Evolutionary conservation across 2,329 filamentous ascomycete genomes (phyloP).

Genomic region (Aspergillus viridinutans): DNA sequence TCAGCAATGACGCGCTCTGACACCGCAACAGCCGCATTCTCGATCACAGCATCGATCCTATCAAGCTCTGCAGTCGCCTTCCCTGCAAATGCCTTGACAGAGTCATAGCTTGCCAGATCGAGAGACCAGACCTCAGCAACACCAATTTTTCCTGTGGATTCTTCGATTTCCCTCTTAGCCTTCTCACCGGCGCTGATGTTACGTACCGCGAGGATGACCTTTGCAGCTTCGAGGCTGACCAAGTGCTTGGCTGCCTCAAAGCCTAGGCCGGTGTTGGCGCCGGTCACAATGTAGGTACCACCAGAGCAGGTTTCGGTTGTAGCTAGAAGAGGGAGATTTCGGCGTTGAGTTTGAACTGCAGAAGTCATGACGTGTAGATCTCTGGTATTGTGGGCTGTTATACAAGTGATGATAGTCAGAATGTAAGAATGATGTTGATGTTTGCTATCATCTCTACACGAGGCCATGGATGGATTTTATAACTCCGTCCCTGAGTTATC

Average conservation of each 20-base stretch:
- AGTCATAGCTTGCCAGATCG: constrained; percentile 3
- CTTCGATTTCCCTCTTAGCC: constrained; percentile 5
- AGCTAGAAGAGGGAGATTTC: constrained; percentile 4
- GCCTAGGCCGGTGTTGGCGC: constrained; percentile 6
- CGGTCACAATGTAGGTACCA: constrained; percentile 8
- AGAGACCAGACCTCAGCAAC: constrained; percentile 5
- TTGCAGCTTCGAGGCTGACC: constrained; percentile 1
- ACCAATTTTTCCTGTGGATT: constrained; percentile 1
- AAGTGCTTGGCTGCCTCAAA: constrained; percentile 7
- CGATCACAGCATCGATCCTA: constrained; percentile 5
- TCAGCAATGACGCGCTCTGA: constrained; percentile 11
- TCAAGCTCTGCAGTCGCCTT: constrained; percentile 1
- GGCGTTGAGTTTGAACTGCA: background rate
- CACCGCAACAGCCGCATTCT: constrained; percentile 8
- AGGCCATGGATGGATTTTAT: no score
- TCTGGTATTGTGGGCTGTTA: no score
- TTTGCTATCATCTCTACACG: no score
- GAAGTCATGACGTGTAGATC: background rate
- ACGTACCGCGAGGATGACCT: constrained; percentile 5
- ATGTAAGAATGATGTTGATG: no score
- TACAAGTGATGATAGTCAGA: no score
- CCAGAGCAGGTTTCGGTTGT: background rate
- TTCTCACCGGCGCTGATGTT: constrained; percentile 6
- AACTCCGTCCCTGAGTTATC: no score
- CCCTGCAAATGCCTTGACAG: constrained; percentile 4